Conservation (phyloP, 768 basidiomycete genomes). For the Mrakia blollopis region DNA sequence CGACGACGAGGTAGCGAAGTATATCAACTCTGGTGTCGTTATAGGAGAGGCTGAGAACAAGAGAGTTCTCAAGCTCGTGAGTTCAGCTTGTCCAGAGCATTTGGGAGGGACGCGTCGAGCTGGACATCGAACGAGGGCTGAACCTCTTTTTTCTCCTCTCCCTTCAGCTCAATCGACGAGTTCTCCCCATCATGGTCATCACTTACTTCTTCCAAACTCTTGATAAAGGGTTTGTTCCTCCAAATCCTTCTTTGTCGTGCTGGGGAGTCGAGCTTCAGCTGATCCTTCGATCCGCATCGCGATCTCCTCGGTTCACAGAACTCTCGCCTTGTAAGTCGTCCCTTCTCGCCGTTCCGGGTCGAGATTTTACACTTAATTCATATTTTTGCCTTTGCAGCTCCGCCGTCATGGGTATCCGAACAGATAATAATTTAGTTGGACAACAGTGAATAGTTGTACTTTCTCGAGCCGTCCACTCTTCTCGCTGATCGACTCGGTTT, state of each 20-base stretch:
- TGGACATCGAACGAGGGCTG: neutral
- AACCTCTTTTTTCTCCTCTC: conserved; percentile 32
- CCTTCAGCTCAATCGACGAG: conserved; percentile 47
- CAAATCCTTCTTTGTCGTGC: no score
- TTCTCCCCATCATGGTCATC: conserved; percentile 51
- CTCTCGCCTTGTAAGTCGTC: conserved; percentile 35
- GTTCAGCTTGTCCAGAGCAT: neutral
- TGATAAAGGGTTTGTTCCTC: neutral
- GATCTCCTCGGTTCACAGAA: conserved; percentile 8
- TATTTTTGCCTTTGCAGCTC: conserved; percentile 2
- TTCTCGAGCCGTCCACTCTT: no score
- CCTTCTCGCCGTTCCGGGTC: neutral
- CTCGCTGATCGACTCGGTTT: no score
- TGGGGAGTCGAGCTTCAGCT: no score
- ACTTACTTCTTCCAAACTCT: conserved; percentile 19
- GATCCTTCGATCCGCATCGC: no score
- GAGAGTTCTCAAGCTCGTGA: neutral
- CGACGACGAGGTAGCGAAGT: conserved; percentile 18
- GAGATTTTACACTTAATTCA: no score
- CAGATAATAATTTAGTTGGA: conserved; percentile 50
- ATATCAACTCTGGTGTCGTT: conserved; percentile 12
- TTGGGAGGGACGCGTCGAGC: neutral
- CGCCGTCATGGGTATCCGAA: conserved; percentile 39
- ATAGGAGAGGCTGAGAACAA: conserved; percentile 17
- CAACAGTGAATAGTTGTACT: conserved; percentile 43